Evolutionary conservation across 805 yeast species (phyloP), one percentile per base, ranked within the genome.

Genomic region (Alloascoidea africana): DNA sequence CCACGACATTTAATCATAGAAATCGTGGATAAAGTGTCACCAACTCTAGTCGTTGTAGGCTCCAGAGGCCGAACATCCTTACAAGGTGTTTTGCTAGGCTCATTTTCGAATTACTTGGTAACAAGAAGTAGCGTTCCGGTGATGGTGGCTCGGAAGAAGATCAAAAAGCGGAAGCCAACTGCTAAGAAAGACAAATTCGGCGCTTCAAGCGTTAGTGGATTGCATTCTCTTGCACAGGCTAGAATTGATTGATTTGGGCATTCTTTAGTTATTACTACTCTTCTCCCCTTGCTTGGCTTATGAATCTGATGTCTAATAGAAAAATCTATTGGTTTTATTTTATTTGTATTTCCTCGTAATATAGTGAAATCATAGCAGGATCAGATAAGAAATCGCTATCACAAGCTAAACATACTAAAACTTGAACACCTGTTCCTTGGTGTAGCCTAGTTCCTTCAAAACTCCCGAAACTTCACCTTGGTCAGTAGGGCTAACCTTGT

Each of bases 401-500:
- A n/a, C n/a, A n/a, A n/a, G n/a, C 30, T 23, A 23, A 23, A 14
- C n/a, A 51, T 50, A 5, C 54, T 72, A 87, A 55, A 83, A 87
- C 65, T 91, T 91, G 66, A 73, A 89, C 39, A 91, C 97, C 52
- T 82, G 76, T 41, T 80, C 85, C 63, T 81, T 79, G 58, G 72
- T 63, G 75, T 69, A 87, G 38, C 96, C 96, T 47, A 91, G 70
- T 35, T 89, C 96, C 50, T 74, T 74, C 55, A 91, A 73, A 37
- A 77, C 74, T 54, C 98, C 98, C 18, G 77, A 65, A 41, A 91
- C 71, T 62, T 83, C 95, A 62, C 98, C 98, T 68, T 91, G 98
- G 55, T 87, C 96, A 39, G 76, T 51, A 49, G 95, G 93, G 37
- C 91, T 76, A 35, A 62, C 67, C 72, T 89, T 89, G 49, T 60